Conservation (phyloP, 768 basidiomycete species). For the Boletus reticuloceps region DNA sequence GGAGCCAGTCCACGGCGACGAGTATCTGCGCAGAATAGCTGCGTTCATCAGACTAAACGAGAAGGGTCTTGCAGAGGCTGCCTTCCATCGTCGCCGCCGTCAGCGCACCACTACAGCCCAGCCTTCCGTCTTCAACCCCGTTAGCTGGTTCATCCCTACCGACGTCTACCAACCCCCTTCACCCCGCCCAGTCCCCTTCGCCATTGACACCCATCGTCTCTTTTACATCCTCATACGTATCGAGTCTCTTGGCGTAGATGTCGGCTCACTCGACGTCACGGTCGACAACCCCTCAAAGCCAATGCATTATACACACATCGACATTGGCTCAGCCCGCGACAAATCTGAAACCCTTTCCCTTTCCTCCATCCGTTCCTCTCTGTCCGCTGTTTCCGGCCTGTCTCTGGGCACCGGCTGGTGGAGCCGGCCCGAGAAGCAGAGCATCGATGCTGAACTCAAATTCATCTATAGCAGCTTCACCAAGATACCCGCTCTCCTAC, state of each 20-base stretch:
- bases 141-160: conserved; percentile 51
- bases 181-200: conserved; percentile 62
- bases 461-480: conserved; percentile 90
- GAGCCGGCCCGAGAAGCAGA: conserved; percentile 55
- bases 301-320: conserved; percentile 66
- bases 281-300: conserved; percentile 73
- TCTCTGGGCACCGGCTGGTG: conserved; percentile 78
- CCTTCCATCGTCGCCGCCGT: conserved; percentile 48
- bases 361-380: conserved; percentile 70
- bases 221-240: conserved; percentile 87
- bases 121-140: conserved; percentile 54
- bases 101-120: conserved; percentile 30
- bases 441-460: conserved; percentile 72
- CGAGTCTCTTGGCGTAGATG: conserved; percentile 72
- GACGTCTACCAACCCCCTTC: conserved; percentile 27
- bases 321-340: conserved; percentile 44
- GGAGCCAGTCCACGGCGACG: conserved; percentile 67
- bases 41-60: conserved; percentile 73
- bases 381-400: conserved; percentile 72
- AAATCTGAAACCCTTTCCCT: conserved; percentile 75
- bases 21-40: conserved; percentile 68
- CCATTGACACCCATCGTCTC: conserved; percentile 77
- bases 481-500: conserved; percentile 74
- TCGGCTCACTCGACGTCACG: conserved; percentile 78
- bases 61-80: conserved; percentile 65